Base-by-base conservation (phyloP, 2,329 filamentous ascomycete species). In the Pestalotiopsis sp. region DNA sequence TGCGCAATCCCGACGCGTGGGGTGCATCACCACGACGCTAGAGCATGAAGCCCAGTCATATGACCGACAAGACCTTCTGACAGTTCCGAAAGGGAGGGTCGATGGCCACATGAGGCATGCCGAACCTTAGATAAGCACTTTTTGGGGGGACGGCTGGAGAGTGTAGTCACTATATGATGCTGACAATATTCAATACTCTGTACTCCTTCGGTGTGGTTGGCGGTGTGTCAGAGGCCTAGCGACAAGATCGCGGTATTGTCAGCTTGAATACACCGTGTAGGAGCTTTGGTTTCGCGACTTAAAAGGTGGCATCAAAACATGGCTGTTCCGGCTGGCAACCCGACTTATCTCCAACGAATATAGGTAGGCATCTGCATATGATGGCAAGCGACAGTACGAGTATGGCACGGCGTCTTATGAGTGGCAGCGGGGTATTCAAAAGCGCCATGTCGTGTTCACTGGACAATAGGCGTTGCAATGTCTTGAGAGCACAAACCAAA, bases 71-170 rank as follows among this genome's bases (percentile, higher is more conserved):
- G 44, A 52, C 20, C 44, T 52, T 52, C 44, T 52, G 44, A 52
- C 44, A 52, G 17, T 52, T 52, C n/a, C 44, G 44, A 52, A 20
- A n/a, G 17, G 44, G 20, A 13, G 35, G 60, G n/a, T 39, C 60
- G 35, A 63, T 52, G 39, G 60, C 60, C 60, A 63, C 22, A 63
- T 63, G 38, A 44, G 60, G 60, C 39, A 63, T 63, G n/a, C 60
- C 60, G 60, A 52, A 63, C 60, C 58, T 44, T 63, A 63, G 60
- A 63, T 63, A 63, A 63, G 39, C 26, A 20, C 22, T 38, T 30
- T 22, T 57, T 14, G 26, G 10, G 24, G 26, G 56, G 24, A 59
- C 58, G 35, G 17, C 7, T 26, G 24, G 24, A n/a, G 30, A 39
- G 30, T 52, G 17, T n/a, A 9, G 44, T 20, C 44, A 22, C 6